phyloP scores from a whole-genome alignment of 1,139 yeast species.

The Pichia sp. region DNA sequence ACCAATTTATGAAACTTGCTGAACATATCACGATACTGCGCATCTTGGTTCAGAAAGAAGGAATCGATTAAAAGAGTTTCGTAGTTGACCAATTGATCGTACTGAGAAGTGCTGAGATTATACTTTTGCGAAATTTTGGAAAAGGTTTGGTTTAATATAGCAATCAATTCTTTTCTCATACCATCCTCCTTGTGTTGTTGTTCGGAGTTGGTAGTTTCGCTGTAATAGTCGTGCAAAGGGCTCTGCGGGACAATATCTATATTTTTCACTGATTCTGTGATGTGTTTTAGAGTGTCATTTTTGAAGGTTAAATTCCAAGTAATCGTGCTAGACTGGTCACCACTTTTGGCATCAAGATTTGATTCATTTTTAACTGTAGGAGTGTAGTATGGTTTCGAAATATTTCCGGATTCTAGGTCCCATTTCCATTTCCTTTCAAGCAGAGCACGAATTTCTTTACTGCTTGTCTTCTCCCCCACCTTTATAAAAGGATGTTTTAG shows the following conservation, averaged over 20 bases:
- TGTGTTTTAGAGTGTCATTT: conserved; percentile 11
- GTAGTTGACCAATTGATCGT: conserved; percentile 31
- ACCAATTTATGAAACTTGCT: conserved; percentile 29
- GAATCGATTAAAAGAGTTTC: conserved; percentile 29
- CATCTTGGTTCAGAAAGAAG: conserved; percentile 25
- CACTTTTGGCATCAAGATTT: background rate
- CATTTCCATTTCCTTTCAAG: conserved; percentile 30
- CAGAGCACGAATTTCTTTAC: conserved; percentile 20
- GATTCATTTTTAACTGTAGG: conserved; percentile 20
- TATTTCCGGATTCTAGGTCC: conserved; percentile 31
- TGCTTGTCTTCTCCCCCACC: conserved; percentile 19
- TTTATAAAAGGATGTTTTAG: conserved; percentile 44
- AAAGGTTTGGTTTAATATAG: conserved; percentile 32
- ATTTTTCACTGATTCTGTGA: conserved; percentile 11
- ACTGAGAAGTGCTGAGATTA: conserved; percentile 31
- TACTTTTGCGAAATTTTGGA: conserved; percentile 30
- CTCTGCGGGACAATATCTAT: conserved; percentile 19
- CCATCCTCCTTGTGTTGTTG: conserved; percentile 18
- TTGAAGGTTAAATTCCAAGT: conserved; percentile 15
- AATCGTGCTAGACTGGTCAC: background rate
- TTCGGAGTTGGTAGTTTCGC: background rate
- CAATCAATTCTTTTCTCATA: conserved; percentile 25
- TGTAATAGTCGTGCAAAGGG: conserved; percentile 10
- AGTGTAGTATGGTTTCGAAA: conserved; percentile 23
- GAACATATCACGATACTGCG: conserved; percentile 28